These are phyloP conservation scores for Plicaturopsis crispa DNA, from an alignment of 768 basidiomycete genomes.

Conservation along the genomic window DNA sequence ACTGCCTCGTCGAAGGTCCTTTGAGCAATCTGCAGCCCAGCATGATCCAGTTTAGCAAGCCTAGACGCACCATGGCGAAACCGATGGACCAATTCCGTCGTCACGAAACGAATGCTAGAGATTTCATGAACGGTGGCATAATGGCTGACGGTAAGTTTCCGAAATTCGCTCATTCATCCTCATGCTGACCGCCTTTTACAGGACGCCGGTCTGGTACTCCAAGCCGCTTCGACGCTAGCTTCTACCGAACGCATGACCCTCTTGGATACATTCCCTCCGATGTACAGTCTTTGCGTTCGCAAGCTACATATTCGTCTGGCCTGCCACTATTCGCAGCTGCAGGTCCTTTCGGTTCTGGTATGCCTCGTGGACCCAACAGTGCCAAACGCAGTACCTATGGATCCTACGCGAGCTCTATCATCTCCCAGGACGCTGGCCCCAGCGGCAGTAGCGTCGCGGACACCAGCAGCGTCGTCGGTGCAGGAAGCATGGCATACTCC, in stretches of 20 bases:
- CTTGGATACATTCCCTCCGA: conserved; percentile 93
- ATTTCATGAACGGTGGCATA: conserved; percentile 45
- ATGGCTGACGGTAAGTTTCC: conserved; percentile 43
- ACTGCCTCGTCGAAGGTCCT: conserved; percentile 90
- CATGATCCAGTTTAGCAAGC: conserved; percentile 99
- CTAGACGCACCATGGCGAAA: conserved; percentile 80
- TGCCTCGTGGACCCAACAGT: conserved; percentile 55
- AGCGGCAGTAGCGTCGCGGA: conserved; percentile 46
- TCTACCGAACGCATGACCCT: conserved; percentile 93
- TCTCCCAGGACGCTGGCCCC: conserved; percentile 84
- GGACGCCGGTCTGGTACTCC: conserved; percentile 80
- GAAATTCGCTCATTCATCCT: conserved; percentile 4
- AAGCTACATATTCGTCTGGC: conserved; percentile 92
- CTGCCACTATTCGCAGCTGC: conserved; percentile 72
- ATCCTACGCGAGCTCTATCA: conserved; percentile 85
- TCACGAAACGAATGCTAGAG: conserved; percentile 86
- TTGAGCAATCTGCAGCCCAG: conserved; percentile 93
- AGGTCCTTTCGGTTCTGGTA: conserved; percentile 62
- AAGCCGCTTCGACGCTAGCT: conserved; percentile 91
- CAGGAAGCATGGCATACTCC: conserved; percentile 68
- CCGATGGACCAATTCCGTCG: conserved; percentile 91
- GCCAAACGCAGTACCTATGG: conserved; percentile 72
- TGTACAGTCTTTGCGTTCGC: conserved; percentile 91
- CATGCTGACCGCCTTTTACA: conserved; percentile 21
- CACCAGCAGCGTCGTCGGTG: conserved; percentile 43